phyloP scores from a whole-genome alignment of 2,329 filamentous ascomycete species.

The Fusarium lateritium region DNA sequence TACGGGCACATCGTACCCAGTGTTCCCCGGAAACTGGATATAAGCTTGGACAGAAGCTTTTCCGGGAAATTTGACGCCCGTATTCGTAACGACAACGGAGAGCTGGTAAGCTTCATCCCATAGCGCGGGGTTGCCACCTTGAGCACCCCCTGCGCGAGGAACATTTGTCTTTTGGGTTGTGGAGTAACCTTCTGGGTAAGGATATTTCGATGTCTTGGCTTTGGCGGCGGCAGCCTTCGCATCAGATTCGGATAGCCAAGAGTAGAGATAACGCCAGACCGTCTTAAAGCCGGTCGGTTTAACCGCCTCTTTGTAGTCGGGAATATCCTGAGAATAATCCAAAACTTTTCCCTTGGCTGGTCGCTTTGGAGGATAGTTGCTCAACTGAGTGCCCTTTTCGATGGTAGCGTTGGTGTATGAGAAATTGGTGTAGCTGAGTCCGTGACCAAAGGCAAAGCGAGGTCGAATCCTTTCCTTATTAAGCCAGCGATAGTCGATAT shows the following conservation, averaged over 20 bases:
- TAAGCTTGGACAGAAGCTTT: conserved; percentile 64
- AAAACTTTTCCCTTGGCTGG: conserved; percentile 58
- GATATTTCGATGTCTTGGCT: conserved; percentile 61
- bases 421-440: conserved; percentile 86
- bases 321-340: conserved; percentile 65
- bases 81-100: conserved; percentile 67
- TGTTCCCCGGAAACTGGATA: conserved; percentile 58
- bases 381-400: conserved; percentile 61
- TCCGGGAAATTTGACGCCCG: conserved; percentile 60
- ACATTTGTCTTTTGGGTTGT: conserved; percentile 57
- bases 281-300: conserved; percentile 72
- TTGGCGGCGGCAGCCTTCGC: conserved; percentile 58
- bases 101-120: conserved; percentile 65
- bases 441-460: conserved; percentile 89
- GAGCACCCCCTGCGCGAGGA: conserved; percentile 75
- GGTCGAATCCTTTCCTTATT: conserved; percentile 82
- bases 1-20: conserved; percentile 72
- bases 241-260: conserved; percentile 67
- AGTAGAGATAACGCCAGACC: conserved; percentile 78
- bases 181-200: conserved; percentile 78
- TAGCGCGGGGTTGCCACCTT: conserved; percentile 78
- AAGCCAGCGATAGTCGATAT: conserved; percentile 92
- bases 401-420: conserved; percentile 68
- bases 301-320: conserved; percentile 67
- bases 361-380: conserved; percentile 53